Base-by-base conservation (phyloP, 768 basidiomycete genomes). In the Calocybe cyanea region DNA sequence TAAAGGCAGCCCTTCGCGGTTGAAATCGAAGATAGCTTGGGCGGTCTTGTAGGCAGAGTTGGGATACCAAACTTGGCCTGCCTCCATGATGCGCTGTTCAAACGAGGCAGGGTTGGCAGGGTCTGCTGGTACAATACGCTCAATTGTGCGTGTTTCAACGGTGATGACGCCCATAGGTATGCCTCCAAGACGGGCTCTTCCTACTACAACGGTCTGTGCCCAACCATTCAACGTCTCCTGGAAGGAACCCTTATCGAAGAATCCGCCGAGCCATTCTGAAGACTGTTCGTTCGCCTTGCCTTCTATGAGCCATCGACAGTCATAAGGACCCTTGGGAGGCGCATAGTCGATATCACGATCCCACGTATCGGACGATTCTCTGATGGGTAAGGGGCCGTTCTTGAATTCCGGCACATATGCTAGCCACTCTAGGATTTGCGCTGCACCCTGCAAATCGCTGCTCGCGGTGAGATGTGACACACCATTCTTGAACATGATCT, bases 401-500 rank as follows among this genome's bases (percentile, higher is more conserved):
- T 86, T 92, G 56, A 72, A 70, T 58, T 87, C 87, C 8, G 96
- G 95, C 2, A 98, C 78, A 63, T 92, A 99, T 7, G 93, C 89
- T 48, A 99, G 63, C 92, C 96, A 99, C 55, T 92, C 81, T 36
- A 97, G 71, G 54, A 98, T 97, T 48, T 93, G 87, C 19, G 85
- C 84, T 13, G 94, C 92, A 48, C 96, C 96, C 65, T 98, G 91
- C 25, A 99, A 72, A 63, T 99, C 96, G 62, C 92, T 97, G 57
- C 81, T 81, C 25, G 96, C 94, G 3, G 92, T 94, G 48, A 98
- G 72, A 63, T 99, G 96, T 4, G 95, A 96, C 45, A 98, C 90
- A 68, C 96, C 96, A 61, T 99, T 99, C 81, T 97, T 97, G 81
- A 92, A 89, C 96, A 99, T 98, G 74, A 99, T 98, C 61, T 99